Evolutionary conservation across 345 rosid species (phyloP).

Genomic region (Brassica incana): DNA sequence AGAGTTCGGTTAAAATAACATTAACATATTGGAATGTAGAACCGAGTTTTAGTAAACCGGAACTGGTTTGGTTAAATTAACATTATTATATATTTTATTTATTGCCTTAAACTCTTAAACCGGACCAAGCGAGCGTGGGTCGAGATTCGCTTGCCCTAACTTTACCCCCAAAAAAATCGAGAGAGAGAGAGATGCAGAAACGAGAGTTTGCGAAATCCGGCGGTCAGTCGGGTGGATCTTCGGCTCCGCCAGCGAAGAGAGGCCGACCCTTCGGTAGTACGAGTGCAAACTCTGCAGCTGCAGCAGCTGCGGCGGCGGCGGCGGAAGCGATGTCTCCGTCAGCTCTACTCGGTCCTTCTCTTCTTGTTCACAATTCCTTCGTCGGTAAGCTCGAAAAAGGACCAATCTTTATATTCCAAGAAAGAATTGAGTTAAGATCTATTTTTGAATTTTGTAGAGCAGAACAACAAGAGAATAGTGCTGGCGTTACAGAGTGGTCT

Average conservation of each 20-base stretch:
- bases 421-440: neutral
- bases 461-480: constrained; percentile 83
- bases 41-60: constrained; percentile 1
- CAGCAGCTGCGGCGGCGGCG: constrained; percentile 47
- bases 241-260: constrained; percentile 68
- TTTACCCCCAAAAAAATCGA: neutral
- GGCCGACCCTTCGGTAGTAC: constrained; percentile 94
- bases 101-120: neutral
- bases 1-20: neutral
- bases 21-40: neutral
- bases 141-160: constrained; percentile 20
- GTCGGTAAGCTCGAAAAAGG: constrained; percentile 52
- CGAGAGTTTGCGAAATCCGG: constrained; percentile 74
- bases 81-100: neutral
- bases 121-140: constrained; percentile 13
- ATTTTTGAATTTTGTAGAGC: constrained; percentile 47
- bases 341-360: constrained; percentile 78
- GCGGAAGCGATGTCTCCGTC: constrained; percentile 71
- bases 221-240: constrained; percentile 61
- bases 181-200: constrained; percentile 73
- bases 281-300: constrained; percentile 41
- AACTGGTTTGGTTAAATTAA: neutral
- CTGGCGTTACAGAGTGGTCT: constrained; percentile 95
- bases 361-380: constrained; percentile 85
- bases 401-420: constrained; percentile 10